Base-by-base conservation (phyloP, 495 filamentous ascomycete genomes). In the Hypoxylon fragiforme region DNA sequence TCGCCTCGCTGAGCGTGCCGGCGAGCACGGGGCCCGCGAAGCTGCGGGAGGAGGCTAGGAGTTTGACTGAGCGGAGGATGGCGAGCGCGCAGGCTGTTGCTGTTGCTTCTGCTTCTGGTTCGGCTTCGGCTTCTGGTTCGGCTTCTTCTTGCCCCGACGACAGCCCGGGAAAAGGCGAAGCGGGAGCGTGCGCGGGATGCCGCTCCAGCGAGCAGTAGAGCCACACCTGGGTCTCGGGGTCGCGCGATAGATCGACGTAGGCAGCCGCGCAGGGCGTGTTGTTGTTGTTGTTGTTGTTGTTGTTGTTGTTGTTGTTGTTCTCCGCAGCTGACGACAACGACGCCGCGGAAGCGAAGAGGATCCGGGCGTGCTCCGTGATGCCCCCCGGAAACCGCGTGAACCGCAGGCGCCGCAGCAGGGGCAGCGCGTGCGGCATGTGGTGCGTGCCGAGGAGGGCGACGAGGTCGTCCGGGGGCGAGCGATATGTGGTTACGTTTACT, bases 181-280 rank as follows among this genome's bases (percentile, higher is more conserved):
- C 14, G 7, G 14, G 0, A 1, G 16, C 37, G 9, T 18, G 19
- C 36, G 24, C 12, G 30, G 34, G 13, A 6, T 36, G 14, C 14
- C 15, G 31, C 55, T 87, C 85, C 1, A 81, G 57, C 14, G 80
- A 82, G 21, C 70, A 76, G 54, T 81, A 88, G 3, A 87, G 19
- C 75, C 80, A 78, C 11, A 82, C 70, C 56, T 87, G 78, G 14
- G 85, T 88, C 54, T 87, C 81, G 0, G 79, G 79, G 4, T 72
- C 76, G 7, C 74, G 63, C 24, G 74, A 74, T 19, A 85, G 69
- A 64, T 89, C 83, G 12, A 85, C 69, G 52, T 77, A 80, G 1
- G 80, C 83, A 14, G 81, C 79, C 9, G 80, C 74, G 35, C 77
- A 77, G 40, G 30, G 50, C 8, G 7, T 45, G 2, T 11, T 40